Evolutionary conservation across 768 basidiomycete species (phyloP).

Genomic region (Termitomyces sp.): DNA sequence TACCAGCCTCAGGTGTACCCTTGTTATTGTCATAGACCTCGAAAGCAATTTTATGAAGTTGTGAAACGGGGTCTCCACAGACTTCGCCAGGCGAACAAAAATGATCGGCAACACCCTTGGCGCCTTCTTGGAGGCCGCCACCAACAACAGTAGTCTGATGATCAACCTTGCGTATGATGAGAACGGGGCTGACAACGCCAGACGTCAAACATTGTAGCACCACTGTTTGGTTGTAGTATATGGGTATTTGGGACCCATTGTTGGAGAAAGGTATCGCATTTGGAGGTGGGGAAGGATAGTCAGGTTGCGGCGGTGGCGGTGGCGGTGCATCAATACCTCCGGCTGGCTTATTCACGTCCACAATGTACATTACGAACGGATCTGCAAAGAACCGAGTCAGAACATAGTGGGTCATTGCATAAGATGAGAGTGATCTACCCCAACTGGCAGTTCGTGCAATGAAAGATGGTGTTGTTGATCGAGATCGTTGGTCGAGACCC

Average conservation of each 20-base stretch:
- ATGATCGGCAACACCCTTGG: slow-evolving; percentile 80
- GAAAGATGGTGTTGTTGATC: slow-evolving; percentile 78
- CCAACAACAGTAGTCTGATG: slow-evolving; percentile 88
- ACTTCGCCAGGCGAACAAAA: slow-evolving; percentile 83
- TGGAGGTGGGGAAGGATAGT: slow-evolving; percentile 89
- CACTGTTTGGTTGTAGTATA: slow-evolving; percentile 96
- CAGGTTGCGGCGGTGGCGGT: slow-evolving; percentile 79
- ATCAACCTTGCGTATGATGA: slow-evolving; percentile 94
- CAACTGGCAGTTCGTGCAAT: slow-evolving; percentile 88
- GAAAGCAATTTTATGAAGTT: slow-evolving; percentile 93
- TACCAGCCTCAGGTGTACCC: slow-evolving; percentile 69
- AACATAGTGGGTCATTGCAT: slow-evolving; percentile 2
- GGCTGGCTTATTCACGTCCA: slow-evolving; percentile 84
- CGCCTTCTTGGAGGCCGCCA: slow-evolving; percentile 85
- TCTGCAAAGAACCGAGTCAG: slow-evolving; percentile 39
- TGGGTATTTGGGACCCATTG: slow-evolving; percentile 81
- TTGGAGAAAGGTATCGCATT: slow-evolving; percentile 85
- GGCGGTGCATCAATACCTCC: slow-evolving; percentile 75
- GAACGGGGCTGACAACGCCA: slow-evolving; percentile 88
- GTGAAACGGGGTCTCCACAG: slow-evolving; percentile 91
- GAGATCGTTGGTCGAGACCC: slow-evolving; percentile 71
- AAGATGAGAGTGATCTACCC: slow-evolving; percentile 48
- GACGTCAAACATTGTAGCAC: slow-evolving; percentile 93
- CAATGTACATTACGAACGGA: slow-evolving; percentile 96
- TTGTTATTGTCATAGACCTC: slow-evolving; percentile 80